These are phyloP conservation scores for Cercospora janseana DNA, from an alignment of 2,329 filamentous ascomycete species.

Conservation along the genomic window DNA sequence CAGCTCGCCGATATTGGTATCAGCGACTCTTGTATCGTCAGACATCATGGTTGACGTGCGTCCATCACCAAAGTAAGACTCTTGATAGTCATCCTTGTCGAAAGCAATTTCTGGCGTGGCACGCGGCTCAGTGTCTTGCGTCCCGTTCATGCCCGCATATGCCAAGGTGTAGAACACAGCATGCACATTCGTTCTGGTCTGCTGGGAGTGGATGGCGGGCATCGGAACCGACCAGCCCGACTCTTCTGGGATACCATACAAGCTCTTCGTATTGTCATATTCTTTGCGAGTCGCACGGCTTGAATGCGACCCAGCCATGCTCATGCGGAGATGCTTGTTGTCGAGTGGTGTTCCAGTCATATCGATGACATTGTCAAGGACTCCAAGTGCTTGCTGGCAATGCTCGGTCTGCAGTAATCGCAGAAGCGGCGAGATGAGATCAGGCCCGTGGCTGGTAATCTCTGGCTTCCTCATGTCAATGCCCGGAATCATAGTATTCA, in stretches of 20 bases:
- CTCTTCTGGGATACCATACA: constrained; percentile 94
- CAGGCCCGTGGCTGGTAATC: constrained; percentile 85
- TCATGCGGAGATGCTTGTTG: constrained; percentile 93
- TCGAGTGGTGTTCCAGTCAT: constrained; percentile 87
- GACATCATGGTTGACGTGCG: constrained; percentile 91
- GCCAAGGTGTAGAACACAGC: constrained; percentile 80
- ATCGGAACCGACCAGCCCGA: constrained; percentile 95
- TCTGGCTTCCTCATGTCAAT: constrained; percentile 92
- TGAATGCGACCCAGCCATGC: constrained; percentile 87
- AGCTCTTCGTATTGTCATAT: constrained; percentile 87
- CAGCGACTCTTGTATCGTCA: constrained; percentile 66
- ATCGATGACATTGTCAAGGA: constrained; percentile 92
- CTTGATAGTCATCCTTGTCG: constrained; percentile 81
- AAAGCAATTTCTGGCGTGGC: constrained; percentile 88
- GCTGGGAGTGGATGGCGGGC: constrained; percentile 82
- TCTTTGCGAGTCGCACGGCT: constrained; percentile 80
- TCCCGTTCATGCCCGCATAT: constrained; percentile 41
- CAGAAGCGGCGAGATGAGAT: constrained; percentile 89
- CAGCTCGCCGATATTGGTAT: constrained; percentile 76
- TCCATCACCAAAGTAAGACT: constrained; percentile 65
- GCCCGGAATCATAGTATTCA: constrained; percentile 79
- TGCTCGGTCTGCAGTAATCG: constrained; percentile 88
- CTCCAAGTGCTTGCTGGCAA: constrained; percentile 86
- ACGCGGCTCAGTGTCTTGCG: constrained; percentile 52
- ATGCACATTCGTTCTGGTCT: constrained; percentile 88